Conservation (phyloP, 306 rosid species). For the Biancaea sappan region DNA sequence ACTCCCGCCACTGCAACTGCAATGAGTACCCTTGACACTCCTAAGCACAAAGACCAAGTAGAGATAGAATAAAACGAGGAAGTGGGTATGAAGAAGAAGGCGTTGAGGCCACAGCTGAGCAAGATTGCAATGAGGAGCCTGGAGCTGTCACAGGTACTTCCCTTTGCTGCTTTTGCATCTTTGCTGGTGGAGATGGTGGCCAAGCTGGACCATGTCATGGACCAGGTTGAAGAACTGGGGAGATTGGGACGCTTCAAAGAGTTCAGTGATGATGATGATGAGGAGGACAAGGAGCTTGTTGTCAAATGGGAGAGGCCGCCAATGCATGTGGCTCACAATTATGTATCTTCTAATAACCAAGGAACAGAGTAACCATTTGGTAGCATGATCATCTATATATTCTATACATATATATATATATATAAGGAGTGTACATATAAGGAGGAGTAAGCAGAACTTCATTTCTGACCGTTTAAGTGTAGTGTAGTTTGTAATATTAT, state of each 20-base stretch:
- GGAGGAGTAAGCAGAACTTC: too few relatives aligned
- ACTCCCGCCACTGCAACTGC: too few relatives aligned
- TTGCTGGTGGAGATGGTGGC: conserved; percentile 82
- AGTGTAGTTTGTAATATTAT: too few relatives aligned
- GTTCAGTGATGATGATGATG: conserved; percentile 48
- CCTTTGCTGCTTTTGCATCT: conserved; percentile 84
- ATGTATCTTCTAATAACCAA: conserved; percentile 34
- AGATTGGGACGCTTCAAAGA: conserved; percentile 68
- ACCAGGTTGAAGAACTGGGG: conserved; percentile 72
- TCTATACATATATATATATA: too few relatives aligned
- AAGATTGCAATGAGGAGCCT: conserved; percentile 58
- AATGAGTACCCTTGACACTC: conserved; percentile 29
- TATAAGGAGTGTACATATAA: too few relatives aligned
- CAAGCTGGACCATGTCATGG: conserved; percentile 69
- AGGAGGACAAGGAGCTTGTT: conserved; percentile 52
- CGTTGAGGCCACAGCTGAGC: conserved; percentile 70
- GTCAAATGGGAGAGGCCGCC: conserved; percentile 54
- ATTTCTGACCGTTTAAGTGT: too few relatives aligned
- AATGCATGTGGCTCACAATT: conserved; percentile 12
- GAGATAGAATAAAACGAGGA: not conserved
- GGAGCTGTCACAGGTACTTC: conserved; percentile 83
- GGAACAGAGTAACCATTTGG: conserved; percentile 43
- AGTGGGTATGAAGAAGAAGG: conserved; percentile 24
- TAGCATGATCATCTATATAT: too few relatives aligned
- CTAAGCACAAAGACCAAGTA: conserved; percentile 36